A percentile compares a stretch with the other conserved stretches of the same genome.
Evolutionary conservation across 371 early-diverging fungal genomes (phyloP).

Genomic region (Mucor racemosus): DNA sequence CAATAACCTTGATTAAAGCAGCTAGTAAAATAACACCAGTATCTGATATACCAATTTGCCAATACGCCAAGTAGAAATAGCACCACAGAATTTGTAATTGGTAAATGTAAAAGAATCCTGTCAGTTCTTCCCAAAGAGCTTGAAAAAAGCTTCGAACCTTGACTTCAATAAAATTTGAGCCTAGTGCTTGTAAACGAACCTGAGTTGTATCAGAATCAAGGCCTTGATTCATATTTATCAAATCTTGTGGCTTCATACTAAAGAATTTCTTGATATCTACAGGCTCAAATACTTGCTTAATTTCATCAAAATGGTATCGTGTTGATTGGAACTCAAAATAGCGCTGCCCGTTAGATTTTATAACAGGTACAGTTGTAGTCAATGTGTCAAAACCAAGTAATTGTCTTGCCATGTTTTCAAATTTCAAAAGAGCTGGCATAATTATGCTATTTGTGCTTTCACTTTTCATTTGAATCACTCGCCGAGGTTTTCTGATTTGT

Average conservation of each 20-base stretch:
- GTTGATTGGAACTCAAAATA: constrained; percentile 76
- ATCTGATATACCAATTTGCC: constrained; percentile 72
- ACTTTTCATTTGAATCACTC: constrained; percentile 52
- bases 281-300: constrained; percentile 47
- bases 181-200: constrained; percentile 55
- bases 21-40: constrained; percentile 68
- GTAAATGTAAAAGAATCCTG: constrained; percentile 78
- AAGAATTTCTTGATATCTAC: constrained; percentile 37
- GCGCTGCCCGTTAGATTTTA: constrained; percentile 9
- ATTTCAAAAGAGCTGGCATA: not conserved
- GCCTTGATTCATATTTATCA: constrained; percentile 51
- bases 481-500: constrained; percentile 61
- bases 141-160: constrained; percentile 51
- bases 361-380: constrained; percentile 45
- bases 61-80: constrained; percentile 72
- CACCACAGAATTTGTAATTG: constrained; percentile 72
- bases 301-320: constrained; percentile 56
- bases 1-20: constrained; percentile 66
- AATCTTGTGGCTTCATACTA: constrained; percentile 42
- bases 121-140: constrained; percentile 64
- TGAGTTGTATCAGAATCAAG: constrained; percentile 49
- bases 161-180: constrained; percentile 70
- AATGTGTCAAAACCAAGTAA: constrained; percentile 23
- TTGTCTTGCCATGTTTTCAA: constrained; percentile 6
- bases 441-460: not conserved